Base-by-base conservation (phyloP, 2,329 filamentous ascomycete genomes). In the Cladophialophora bantiana region DNA sequence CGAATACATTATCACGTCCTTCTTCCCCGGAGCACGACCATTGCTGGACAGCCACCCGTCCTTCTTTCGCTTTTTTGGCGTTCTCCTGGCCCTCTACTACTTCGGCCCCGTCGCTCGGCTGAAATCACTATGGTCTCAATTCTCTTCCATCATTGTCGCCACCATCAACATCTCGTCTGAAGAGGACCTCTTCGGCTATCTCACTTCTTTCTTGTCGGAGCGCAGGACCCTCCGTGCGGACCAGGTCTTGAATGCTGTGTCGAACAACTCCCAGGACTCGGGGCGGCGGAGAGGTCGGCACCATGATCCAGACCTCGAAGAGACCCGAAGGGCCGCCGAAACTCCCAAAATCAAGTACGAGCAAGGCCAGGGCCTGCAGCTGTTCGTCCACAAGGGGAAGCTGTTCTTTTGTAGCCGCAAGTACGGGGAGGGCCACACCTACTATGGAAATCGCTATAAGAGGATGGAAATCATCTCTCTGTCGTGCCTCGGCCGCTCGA, bases 291-390 rank as follows among this genome's bases (percentile, higher is more conserved):
- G 67, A 10, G 34, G 58, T n/a, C 68, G 67, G 10, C 70, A 67
- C 54, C 70, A 68, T 57, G 69, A 71, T 5, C 67, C 69, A 6
- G 70, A 72, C 20, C 56, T 68, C 32, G 71, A 73, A 61, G 71
- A 73, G 38, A 65, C 64, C 15, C 59, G 59, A 12, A 64, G 65
- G 3, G 57, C 52, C 4, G 67, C 65, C 45, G 61, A 71, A 36
- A 65, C 71, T 13, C 69, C 71, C 45, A 73, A 71, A 36, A 70
- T 73, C 65, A 72, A 69, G 65, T 73, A 71, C 64, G 71, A 73
- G 59, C 71, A 71, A 48, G 65, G 63, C 50, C 69, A 71, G 56
- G 71, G 71, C 32, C 60, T 68, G 48, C 70, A 73, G 56, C 42
- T 73, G 20, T 73, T 73, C 42, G 55, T 73, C 54, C 59, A 72